Percentiles rank a stretch among this genome's conserved stretches.
phyloP scores from a whole-genome alignment of 225 moss, liverwort and hornwort species.

The Physcomitrium patens region DNA sequence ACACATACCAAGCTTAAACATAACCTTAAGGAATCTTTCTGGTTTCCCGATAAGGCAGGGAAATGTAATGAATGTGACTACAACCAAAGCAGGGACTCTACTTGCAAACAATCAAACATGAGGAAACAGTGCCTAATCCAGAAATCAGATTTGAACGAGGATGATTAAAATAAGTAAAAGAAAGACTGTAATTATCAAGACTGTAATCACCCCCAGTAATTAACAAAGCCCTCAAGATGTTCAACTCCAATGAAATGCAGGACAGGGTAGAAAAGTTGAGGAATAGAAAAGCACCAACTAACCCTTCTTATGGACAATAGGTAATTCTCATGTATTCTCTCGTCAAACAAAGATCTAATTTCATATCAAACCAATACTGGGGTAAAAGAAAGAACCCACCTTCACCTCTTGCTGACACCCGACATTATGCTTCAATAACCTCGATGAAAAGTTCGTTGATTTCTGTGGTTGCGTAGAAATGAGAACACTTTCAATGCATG shows the following conservation, averaged over 20 bases:
- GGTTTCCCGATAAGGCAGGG: too few species aligned
- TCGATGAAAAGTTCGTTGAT: neutral
- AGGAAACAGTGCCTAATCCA: conserved; percentile 2
- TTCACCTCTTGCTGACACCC: neutral
- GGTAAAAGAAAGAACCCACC: conserved; percentile 19
- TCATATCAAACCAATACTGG: conserved; percentile 2
- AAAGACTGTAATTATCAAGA: neutral
- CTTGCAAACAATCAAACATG: too few species aligned
- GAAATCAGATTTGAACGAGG: neutral
- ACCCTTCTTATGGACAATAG: too few species aligned
- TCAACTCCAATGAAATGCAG: neutral
- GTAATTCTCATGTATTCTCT: neutral
- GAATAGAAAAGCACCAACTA: neutral
- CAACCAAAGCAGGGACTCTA: too few species aligned
- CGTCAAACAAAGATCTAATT: neutral
- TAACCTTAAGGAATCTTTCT: too few species aligned
- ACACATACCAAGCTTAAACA: too few species aligned
- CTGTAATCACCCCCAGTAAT: neutral
- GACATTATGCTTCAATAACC: conserved; percentile 8
- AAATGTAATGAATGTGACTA: too few species aligned
- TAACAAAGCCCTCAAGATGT: conserved; percentile 1
- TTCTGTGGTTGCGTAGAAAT: too few species aligned
- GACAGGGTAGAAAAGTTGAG: neutral
- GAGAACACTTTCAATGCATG: too few species aligned
- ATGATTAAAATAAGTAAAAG: conserved; percentile 5